phyloP scores from a whole-genome alignment of 1,284 basidiomycete genomes.

The Quambalaria eucalypti region DNA sequence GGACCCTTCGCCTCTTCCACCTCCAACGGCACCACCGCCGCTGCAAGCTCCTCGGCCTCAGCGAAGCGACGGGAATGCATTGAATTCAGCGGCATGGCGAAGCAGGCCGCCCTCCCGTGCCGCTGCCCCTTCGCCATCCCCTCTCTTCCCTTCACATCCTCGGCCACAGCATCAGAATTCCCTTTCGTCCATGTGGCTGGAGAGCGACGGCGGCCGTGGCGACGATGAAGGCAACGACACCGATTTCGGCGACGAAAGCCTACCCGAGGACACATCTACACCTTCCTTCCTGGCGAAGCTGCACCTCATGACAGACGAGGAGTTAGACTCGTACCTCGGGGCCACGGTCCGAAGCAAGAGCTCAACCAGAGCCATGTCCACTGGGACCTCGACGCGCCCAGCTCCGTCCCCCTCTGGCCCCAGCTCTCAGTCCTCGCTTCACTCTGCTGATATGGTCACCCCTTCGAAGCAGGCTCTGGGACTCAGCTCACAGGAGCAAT shows the following conservation, averaged over 20 bases:
- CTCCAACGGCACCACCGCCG: background rate
- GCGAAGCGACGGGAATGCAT: background rate
- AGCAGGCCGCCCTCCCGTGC: background rate
- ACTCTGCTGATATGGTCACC: background rate
- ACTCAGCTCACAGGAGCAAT: no score
- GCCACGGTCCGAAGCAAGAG: background rate
- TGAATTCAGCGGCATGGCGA: background rate
- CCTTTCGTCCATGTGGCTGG: background rate
- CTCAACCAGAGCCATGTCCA: background rate
- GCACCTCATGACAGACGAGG: constrained; percentile 7
- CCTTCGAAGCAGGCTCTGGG: background rate
- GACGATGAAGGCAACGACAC: background rate
- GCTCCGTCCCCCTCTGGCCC: background rate
- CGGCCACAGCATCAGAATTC: background rate
- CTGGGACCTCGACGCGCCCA: background rate
- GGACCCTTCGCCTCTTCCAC: background rate
- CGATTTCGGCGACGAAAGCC: background rate
- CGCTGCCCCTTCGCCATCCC: background rate
- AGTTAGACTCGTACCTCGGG: constrained; percentile 6
- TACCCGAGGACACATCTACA: no score
- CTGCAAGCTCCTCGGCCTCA: background rate
- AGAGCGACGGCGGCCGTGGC: background rate
- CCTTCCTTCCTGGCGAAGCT: constrained; percentile 2
- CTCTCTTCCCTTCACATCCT: background rate
- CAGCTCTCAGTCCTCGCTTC: background rate